A percentile compares a stretch with the other conserved stretches of the same genome.
These are phyloP conservation scores for Breynia disticha DNA, from an alignment of 441 rosid species.

Conservation along the genomic window DNA sequence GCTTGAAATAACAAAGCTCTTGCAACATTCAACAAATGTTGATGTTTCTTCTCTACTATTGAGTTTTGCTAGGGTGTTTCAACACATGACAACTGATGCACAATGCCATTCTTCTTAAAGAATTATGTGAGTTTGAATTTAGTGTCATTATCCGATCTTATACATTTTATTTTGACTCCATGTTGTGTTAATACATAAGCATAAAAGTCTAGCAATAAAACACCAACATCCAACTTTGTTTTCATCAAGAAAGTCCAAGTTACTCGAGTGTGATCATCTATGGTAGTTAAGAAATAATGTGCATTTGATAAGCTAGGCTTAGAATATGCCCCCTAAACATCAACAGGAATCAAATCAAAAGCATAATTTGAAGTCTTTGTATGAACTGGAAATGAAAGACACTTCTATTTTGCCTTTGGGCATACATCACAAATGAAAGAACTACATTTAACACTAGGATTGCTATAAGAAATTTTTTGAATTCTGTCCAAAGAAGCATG, in stretches of 20 bases:
- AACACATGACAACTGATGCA: background rate
- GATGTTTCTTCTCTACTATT: background rate
- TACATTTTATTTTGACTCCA: background rate
- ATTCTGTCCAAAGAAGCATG: too few relatives aligned
- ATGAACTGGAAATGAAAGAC: background rate
- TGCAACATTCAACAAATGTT: background rate
- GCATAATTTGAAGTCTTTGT: too few relatives aligned
- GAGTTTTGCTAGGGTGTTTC: background rate
- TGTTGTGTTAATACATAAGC: background rate
- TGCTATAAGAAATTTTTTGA: too few relatives aligned
- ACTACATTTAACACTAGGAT: too few relatives aligned
- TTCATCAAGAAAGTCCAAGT: slow-evolving; percentile 1
- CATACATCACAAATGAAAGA: background rate
- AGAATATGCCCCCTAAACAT: background rate
- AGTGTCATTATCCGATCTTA: background rate
- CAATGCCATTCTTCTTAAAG: background rate
- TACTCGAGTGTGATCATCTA: background rate
- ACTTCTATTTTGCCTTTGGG: background rate
- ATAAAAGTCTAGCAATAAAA: background rate
- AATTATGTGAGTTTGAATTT: background rate
- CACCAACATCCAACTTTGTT: background rate
- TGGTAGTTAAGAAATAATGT: background rate
- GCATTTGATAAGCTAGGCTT: background rate
- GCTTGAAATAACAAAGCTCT: slow-evolving; percentile 1
- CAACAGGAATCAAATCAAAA: background rate